These are phyloP conservation scores for Diaporthe humulicola DNA, from an alignment of 2,329 filamentous ascomycete genomes.

Conservation along the genomic window DNA sequence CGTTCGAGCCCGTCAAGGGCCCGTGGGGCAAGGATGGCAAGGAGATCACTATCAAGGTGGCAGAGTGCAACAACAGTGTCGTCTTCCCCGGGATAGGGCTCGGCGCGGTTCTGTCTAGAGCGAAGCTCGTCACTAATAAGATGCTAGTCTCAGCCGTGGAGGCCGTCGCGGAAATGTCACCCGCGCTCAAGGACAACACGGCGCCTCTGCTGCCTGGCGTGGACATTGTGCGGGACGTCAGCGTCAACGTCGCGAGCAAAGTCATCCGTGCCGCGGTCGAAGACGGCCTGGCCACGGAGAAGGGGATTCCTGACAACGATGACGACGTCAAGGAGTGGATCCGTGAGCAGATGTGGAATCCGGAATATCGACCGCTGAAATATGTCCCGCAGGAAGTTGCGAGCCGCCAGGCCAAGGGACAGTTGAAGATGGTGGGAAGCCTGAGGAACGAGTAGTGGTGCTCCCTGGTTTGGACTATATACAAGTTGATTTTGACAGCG, in stretches of 20 bases:
- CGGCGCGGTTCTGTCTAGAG: constrained; percentile 79
- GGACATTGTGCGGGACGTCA: constrained; percentile 79
- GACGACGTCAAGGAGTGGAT: constrained; percentile 78
- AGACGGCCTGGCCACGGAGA: constrained; percentile 75
- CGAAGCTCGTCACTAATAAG: constrained; percentile 76
- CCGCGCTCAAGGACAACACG: constrained; percentile 73
- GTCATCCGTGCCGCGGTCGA: constrained; percentile 80
- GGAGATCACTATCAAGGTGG: constrained; percentile 64
- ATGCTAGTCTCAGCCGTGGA: constrained; percentile 87
- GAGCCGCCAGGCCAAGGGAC: constrained; percentile 70
- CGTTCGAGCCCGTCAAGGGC: constrained; percentile 80
- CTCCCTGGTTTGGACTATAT: not conserved
- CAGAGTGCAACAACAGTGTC: constrained; percentile 91
- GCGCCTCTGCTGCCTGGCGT: constrained; percentile 83
- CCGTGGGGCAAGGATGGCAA: constrained; percentile 63
- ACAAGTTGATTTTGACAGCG: not conserved
- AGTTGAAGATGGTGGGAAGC: constrained; percentile 64
- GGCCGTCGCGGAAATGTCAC: constrained; percentile 78
- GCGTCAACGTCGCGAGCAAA: constrained; percentile 80
- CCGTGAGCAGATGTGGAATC: constrained; percentile 83
- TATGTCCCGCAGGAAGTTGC: constrained; percentile 66
- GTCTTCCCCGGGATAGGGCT: constrained; percentile 90
- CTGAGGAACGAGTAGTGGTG: constrained; percentile 43
- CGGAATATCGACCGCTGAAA: constrained; percentile 75
- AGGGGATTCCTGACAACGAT: constrained; percentile 72